phyloP scores from a whole-genome alignment of 163 green algal species.

The Scenedesmus sp. region DNA sequence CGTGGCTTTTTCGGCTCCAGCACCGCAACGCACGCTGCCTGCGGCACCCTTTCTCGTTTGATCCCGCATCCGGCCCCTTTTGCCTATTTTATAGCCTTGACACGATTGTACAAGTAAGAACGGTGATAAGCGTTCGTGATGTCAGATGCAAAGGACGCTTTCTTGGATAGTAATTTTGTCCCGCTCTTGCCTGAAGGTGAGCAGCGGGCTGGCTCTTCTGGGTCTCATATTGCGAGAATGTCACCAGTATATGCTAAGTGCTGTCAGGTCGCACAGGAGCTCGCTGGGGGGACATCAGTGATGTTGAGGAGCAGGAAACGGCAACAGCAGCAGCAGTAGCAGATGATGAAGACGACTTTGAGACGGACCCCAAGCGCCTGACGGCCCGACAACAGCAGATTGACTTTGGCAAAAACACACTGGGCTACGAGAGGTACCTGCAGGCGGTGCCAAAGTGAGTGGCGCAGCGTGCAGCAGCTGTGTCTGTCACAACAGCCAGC shows the following conservation, averaged over 20 bases:
- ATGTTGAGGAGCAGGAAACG: constrained; percentile 10
- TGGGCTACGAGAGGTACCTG: constrained; percentile 90
- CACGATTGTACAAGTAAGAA: too few species aligned
- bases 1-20: too few species aligned
- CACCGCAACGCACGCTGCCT: background rate
- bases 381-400: constrained; percentile 94
- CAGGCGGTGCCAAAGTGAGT: constrained; percentile 72
- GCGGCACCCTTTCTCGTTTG: background rate
- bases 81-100: background rate
- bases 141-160: background rate
- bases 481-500: background rate
- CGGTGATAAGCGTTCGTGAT: background rate
- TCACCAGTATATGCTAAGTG: background rate
- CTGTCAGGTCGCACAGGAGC: background rate
- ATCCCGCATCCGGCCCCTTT: background rate
- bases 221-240: background rate
- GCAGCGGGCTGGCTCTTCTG: background rate
- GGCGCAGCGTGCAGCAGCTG: background rate
- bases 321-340: background rate
- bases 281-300: constrained; percentile 7
- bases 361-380: constrained; percentile 76
- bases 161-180: background rate
- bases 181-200: background rate
- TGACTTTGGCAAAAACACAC: constrained; percentile 95
- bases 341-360: constrained; percentile 28